A percentile compares a stretch with the other conserved stretches of the same genome.
phyloP scores from a whole-genome alignment of 129 eudicot species.

The Chrysanthemum lavandulifolium region DNA sequence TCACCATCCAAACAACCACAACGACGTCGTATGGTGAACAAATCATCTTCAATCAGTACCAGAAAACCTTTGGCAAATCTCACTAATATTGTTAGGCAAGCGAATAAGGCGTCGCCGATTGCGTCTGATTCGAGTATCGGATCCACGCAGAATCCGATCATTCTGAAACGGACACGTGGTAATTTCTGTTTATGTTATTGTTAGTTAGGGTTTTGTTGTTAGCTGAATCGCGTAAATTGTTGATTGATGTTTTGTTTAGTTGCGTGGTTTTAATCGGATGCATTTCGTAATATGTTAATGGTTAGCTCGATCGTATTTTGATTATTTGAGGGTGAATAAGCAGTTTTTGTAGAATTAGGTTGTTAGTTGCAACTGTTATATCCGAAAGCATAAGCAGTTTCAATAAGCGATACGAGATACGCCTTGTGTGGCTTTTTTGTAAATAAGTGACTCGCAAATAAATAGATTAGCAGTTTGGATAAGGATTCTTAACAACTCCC shows the following conservation, averaged over 20 bases:
- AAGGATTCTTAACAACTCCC: no score
- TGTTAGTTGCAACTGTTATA: no score
- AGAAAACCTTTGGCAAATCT: slow-evolving; percentile 35
- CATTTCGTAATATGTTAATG: no score
- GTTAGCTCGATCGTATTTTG: no score
- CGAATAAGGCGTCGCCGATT: slow-evolving; percentile 17
- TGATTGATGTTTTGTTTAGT: neutral
- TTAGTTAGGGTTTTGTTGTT: slow-evolving; percentile 2
- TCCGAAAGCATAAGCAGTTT: no score
- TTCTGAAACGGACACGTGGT: slow-evolving; percentile 14
- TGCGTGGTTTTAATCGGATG: neutral
- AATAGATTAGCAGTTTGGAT: no score
- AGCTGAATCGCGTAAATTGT: slow-evolving; percentile 2
- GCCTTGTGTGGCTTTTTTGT: no score
- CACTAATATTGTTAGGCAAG: slow-evolving; percentile 28
- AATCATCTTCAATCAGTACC: slow-evolving; percentile 28
- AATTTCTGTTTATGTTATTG: neutral
- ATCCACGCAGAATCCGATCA: slow-evolving; percentile 23
- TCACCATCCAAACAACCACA: neutral
- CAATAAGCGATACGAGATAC: no score
- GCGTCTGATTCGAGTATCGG: slow-evolving; percentile 41
- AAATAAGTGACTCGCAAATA: no score
- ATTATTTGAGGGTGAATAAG: no score
- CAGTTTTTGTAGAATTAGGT: neutral
- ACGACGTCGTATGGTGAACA: slow-evolving; percentile 10